phyloP scores from a whole-genome alignment of 2,329 filamentous ascomycete genomes.

The Talaromyces piceae region DNA sequence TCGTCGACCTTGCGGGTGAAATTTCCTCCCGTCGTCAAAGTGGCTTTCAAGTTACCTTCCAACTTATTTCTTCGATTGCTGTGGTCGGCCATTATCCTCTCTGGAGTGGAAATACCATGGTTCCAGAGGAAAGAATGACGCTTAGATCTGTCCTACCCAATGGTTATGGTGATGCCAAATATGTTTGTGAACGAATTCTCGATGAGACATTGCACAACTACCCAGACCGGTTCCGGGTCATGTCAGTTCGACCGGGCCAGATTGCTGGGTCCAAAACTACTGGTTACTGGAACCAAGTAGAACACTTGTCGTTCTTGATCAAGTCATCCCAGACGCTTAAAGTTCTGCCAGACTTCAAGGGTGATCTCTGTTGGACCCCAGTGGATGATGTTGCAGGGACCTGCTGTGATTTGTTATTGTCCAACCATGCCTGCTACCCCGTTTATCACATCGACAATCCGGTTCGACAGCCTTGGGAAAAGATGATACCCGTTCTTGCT shows the following conservation, averaged over 20 bases:
- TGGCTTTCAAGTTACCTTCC: slow-evolving; percentile 25
- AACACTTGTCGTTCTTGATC: slow-evolving; percentile 45
- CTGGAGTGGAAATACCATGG: slow-evolving; percentile 17
- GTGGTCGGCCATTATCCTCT: slow-evolving; percentile 29
- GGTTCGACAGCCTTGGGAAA: slow-evolving; percentile 33
- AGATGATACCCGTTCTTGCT: slow-evolving; percentile 29
- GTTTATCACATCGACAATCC: slow-evolving; percentile 44
- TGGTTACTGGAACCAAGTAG: slow-evolving; percentile 49
- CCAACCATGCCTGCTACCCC: slow-evolving; percentile 16
- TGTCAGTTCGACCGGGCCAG: slow-evolving; percentile 44
- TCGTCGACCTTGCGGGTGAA: slow-evolving; percentile 41
- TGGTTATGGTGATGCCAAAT: slow-evolving; percentile 50
- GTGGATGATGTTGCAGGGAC: slow-evolving; percentile 37
- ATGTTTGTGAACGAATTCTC: slow-evolving; percentile 44
- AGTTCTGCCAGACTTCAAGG: slow-evolving; percentile 36
- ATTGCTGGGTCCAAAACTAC: slow-evolving; percentile 44
- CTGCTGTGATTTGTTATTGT: slow-evolving; percentile 27
- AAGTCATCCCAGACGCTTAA: slow-evolving; percentile 44
- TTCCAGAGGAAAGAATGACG: slow-evolving; percentile 39
- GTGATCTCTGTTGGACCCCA: slow-evolving; percentile 40
- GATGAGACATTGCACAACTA: slow-evolving; percentile 41
- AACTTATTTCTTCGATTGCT: slow-evolving; percentile 38
- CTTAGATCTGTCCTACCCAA: slow-evolving; percentile 37
- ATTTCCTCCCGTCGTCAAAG: slow-evolving; percentile 16
- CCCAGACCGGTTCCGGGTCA: slow-evolving; percentile 37